Percentiles rank a stretch among this genome's conserved stretches.
Evolutionary conservation across 495 filamentous ascomycete genomes (phyloP).

Genomic region (Talaromyces proteolyticus): DNA sequence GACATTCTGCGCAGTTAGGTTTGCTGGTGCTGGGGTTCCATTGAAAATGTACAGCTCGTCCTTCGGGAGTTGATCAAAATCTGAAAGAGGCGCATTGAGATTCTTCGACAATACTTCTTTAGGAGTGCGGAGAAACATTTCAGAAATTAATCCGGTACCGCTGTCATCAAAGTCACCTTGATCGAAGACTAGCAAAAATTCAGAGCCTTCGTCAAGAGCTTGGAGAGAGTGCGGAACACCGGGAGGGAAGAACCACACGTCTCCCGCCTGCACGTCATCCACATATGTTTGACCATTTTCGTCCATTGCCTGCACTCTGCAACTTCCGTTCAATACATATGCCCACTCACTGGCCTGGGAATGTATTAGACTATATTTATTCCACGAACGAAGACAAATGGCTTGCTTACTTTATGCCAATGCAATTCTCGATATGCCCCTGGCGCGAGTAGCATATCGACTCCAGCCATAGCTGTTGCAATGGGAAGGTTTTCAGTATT

Average conservation of each 20-base stretch:
- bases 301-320: slow-evolving; percentile 45
- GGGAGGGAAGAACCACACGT: slow-evolving; percentile 55
- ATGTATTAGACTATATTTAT: too few relatives aligned
- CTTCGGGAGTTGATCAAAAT: slow-evolving; percentile 40
- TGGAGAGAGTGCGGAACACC: slow-evolving; percentile 54
- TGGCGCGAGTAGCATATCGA: slow-evolving; percentile 57
- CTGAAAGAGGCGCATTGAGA: slow-evolving; percentile 35
- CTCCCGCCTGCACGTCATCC: slow-evolving; percentile 51
- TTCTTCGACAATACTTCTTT: slow-evolving; percentile 48
- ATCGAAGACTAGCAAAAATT: slow-evolving; percentile 56
- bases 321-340: slow-evolving; percentile 47
- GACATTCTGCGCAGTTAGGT: slow-evolving; percentile 45
- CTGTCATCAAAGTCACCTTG: slow-evolving; percentile 51
- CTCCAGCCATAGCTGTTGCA: slow-evolving; percentile 54
- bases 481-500: slow-evolving; percentile 48
- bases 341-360: slow-evolving; percentile 50
- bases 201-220: slow-evolving; percentile 44
- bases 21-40: slow-evolving; percentile 40
- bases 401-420: slow-evolving; percentile 50
- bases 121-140: slow-evolving; percentile 46
- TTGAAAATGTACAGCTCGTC: slow-evolving; percentile 53
- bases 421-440: slow-evolving; percentile 54
- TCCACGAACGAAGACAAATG: too few relatives aligned
- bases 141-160: slow-evolving; percentile 49
- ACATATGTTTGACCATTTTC: slow-evolving; percentile 45